These are phyloP conservation scores for Zoysia matrella DNA, from an alignment of 202 grass and related monocot genomes.

Conservation along the genomic window DNA sequence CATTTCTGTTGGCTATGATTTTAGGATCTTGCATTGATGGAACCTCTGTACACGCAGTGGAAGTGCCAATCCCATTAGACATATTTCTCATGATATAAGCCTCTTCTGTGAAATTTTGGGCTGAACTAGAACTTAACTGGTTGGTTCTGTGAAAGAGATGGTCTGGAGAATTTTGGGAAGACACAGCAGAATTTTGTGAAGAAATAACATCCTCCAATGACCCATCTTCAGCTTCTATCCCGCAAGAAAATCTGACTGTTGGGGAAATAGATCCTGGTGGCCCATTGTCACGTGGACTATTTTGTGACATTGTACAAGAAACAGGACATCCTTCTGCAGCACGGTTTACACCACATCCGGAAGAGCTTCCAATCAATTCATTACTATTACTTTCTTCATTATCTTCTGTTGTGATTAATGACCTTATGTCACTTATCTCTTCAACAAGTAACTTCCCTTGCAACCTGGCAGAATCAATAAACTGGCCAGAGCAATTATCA, in stretches of 20 bases:
- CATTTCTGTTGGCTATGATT: slow-evolving; percentile 10
- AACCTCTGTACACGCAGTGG: slow-evolving; percentile 56
- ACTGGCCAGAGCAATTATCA: slow-evolving; percentile 39
- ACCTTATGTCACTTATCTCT: slow-evolving; percentile 55
- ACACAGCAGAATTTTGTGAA: slow-evolving; percentile 70
- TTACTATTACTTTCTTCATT: slow-evolving; percentile 70
- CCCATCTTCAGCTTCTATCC: slow-evolving; percentile 59
- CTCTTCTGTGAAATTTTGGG: slow-evolving; percentile 44
- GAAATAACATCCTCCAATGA: slow-evolving; percentile 64
- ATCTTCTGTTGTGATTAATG: slow-evolving; percentile 56
- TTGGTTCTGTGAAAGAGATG: slow-evolving; percentile 47
- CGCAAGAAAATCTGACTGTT: slow-evolving; percentile 16
- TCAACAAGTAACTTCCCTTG: slow-evolving; percentile 57
- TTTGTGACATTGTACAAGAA: slow-evolving; percentile 47
- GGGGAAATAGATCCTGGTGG: slow-evolving; percentile 40
- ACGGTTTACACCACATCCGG: slow-evolving; percentile 38
- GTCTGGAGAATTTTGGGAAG: slow-evolving; percentile 62
- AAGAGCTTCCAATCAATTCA: slow-evolving; percentile 56
- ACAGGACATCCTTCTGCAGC: slow-evolving; percentile 41
- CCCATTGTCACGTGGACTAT: slow-evolving; percentile 53
- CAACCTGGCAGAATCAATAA: slow-evolving; percentile 49
- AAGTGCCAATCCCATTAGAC: slow-evolving; percentile 39
- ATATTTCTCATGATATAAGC: slow-evolving; percentile 43
- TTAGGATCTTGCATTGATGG: slow-evolving; percentile 58
- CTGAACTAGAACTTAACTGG: slow-evolving; percentile 48